These are phyloP conservation scores for Talaromyces marneffei DNA, from an alignment of 2,329 filamentous ascomycete genomes.

Conservation along the genomic window DNA sequence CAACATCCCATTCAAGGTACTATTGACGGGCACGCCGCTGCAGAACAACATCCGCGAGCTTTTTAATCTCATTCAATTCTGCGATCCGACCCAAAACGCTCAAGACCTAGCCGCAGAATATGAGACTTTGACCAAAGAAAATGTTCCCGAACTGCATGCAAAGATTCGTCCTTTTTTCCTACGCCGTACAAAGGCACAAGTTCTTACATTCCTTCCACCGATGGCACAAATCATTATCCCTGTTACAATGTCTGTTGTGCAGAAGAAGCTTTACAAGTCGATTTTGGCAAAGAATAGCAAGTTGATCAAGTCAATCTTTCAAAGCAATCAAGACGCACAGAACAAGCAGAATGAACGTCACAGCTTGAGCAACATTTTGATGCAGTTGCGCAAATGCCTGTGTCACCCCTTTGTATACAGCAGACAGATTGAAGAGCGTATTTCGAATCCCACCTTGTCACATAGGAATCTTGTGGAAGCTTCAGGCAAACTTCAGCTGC, in stretches of 20 bases:
- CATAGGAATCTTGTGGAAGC: conserved; percentile 85
- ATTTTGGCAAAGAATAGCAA: conserved; percentile 88
- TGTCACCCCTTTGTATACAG: conserved; percentile 97
- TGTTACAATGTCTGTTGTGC: conserved; percentile 88
- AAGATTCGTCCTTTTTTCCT: conserved; percentile 70
- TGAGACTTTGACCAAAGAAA: conserved; percentile 72
- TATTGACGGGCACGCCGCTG: conserved; percentile 82
- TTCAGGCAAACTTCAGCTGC: conserved; percentile 77
- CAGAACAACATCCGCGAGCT: conserved; percentile 82
- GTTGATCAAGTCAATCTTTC: conserved; percentile 79
- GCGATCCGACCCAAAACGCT: conserved; percentile 68
- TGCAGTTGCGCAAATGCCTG: conserved; percentile 89
- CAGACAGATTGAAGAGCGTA: conserved; percentile 77
- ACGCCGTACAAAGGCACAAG: conserved; percentile 79
- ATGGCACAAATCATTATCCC: conserved; percentile 94
- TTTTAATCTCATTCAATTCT: conserved; percentile 94
- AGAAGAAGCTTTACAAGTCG: conserved; percentile 90
- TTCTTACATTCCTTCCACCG: conserved; percentile 83
- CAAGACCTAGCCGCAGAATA: conserved; percentile 69
- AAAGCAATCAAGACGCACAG: conserved; percentile 51
- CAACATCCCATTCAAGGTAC: conserved; percentile 72
- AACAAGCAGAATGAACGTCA: conserved; percentile 66
- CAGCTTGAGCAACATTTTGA: conserved; percentile 86
- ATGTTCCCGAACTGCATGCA: conserved; percentile 71
- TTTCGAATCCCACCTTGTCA: conserved; percentile 54